phyloP scores from a whole-genome alignment of 1,139 yeast species.

The Scheffersomyces quercinus region DNA sequence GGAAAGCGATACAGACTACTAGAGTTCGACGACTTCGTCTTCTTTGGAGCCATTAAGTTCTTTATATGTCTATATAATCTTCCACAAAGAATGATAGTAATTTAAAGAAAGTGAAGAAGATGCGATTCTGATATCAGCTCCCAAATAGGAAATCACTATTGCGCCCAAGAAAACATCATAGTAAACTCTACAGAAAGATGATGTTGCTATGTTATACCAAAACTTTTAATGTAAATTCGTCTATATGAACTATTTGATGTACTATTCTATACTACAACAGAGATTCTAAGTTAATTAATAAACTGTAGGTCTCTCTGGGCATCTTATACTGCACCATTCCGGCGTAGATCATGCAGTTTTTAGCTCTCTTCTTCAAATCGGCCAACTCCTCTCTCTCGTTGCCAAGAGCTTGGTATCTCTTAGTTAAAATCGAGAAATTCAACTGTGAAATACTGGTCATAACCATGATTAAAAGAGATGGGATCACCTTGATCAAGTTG shows the following conservation, averaged over 20 bases:
- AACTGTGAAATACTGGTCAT: constrained; percentile 77
- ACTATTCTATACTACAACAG: constrained; percentile 21
- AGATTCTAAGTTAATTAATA: constrained; percentile 71
- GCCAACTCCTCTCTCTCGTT: constrained; percentile 57
- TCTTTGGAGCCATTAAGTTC: constrained; percentile 11
- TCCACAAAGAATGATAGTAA: too few relatives aligned
- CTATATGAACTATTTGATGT: too few relatives aligned
- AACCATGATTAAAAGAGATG: constrained; percentile 74
- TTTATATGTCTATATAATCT: too few relatives aligned
- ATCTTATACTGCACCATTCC: constrained; percentile 94
- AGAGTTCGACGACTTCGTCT: constrained; percentile 3
- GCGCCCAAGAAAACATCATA: too few relatives aligned
- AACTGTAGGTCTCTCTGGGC: constrained; percentile 88
- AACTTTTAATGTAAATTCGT: too few relatives aligned
- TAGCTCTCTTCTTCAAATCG: constrained; percentile 63
- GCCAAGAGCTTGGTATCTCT: constrained; percentile 49
- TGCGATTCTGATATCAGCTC: too few relatives aligned
- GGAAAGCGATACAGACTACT: constrained; percentile 28
- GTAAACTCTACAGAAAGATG: too few relatives aligned
- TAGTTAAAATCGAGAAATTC: constrained; percentile 48
- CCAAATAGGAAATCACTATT: too few relatives aligned
- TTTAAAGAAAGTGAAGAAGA: too few relatives aligned
- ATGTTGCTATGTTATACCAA: too few relatives aligned
- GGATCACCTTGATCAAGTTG: constrained; percentile 74
- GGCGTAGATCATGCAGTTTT: constrained; percentile 90